Evolutionary conservation across 305 asterid species (phyloP).

Genomic region (Rubia peregrina): DNA sequence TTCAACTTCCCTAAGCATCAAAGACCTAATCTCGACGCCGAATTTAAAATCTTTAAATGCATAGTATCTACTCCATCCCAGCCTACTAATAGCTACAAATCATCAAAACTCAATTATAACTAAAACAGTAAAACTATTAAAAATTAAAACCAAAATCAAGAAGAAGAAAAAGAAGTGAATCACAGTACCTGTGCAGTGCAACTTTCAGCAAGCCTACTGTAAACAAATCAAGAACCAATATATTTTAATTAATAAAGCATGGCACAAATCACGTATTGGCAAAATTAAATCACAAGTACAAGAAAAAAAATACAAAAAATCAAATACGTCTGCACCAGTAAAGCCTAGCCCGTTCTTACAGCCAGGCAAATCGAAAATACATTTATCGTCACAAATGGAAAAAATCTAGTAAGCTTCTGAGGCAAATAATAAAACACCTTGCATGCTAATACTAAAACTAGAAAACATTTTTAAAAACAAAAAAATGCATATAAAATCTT

Average conservation of each 20-base stretch:
- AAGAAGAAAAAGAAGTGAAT: neutral
- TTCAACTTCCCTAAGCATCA: conserved; percentile 45
- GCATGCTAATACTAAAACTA: no score
- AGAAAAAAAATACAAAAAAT: no score
- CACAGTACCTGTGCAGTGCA: conserved; percentile 27
- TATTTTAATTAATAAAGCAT: neutral
- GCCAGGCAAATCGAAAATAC: no score
- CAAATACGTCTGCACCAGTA: no score
- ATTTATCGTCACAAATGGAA: no score
- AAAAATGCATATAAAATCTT: no score
- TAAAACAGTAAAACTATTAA: neutral
- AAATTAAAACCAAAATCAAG: neutral
- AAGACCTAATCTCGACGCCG: conserved; percentile 44
- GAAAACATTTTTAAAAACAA: no score
- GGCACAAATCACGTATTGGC: neutral
- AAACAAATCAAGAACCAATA: neutral
- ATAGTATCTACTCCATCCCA: conserved; percentile 41
- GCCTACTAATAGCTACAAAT: conserved; percentile 29
- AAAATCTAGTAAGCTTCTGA: no score
- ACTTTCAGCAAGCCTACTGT: conserved; percentile 28
- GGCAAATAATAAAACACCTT: no score
- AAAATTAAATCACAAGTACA: no score
- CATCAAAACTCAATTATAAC: no score
- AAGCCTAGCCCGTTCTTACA: no score
- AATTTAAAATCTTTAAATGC: conserved; percentile 42